These are phyloP conservation scores for Hymenoscyphus infarciens DNA, from an alignment of 2,329 filamentous ascomycete species.

Conservation along the genomic window DNA sequence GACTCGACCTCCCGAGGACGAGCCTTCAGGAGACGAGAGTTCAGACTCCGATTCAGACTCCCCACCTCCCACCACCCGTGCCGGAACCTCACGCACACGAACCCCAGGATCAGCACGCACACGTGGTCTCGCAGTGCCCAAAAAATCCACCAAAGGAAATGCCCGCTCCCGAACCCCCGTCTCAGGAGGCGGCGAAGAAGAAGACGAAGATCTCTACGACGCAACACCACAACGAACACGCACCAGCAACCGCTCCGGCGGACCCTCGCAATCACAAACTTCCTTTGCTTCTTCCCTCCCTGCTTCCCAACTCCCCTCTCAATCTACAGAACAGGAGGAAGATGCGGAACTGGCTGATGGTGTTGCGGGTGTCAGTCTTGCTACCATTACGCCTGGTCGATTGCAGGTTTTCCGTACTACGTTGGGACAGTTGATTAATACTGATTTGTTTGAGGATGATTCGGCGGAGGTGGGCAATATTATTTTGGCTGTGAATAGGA, in stretches of 20 bases:
- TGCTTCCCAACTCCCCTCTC: slow-evolving; percentile 32
- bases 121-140: slow-evolving; percentile 30
- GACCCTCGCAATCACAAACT: slow-evolving; percentile 34
- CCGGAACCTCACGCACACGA: slow-evolving; percentile 34
- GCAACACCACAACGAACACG: slow-evolving; percentile 31
- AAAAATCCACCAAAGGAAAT: slow-evolving; percentile 32
- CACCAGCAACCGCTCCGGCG: slow-evolving; percentile 9
- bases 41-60: slow-evolving; percentile 43
- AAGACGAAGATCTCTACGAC: slow-evolving; percentile 38
- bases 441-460: slow-evolving; percentile 82
- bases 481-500: slow-evolving; percentile 73
- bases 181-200: slow-evolving; percentile 46
- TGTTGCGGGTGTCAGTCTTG: slow-evolving; percentile 30
- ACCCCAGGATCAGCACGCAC: slow-evolving; percentile 36
- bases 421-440: slow-evolving; percentile 79
- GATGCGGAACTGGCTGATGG: slow-evolving; percentile 29
- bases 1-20: slow-evolving; percentile 54
- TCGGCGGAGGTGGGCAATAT: slow-evolving; percentile 72
- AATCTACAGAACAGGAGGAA: slow-evolving; percentile 31
- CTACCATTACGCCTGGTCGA: slow-evolving; percentile 48
- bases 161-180: slow-evolving; percentile 33
- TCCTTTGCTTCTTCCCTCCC: slow-evolving; percentile 41
- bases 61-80: slow-evolving; percentile 28
- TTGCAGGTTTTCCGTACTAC: slow-evolving; percentile 73
- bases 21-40: slow-evolving; percentile 59